Base-by-base conservation (phyloP, 805 yeast genomes). In the Scheffersomyces spartinae region DNA sequence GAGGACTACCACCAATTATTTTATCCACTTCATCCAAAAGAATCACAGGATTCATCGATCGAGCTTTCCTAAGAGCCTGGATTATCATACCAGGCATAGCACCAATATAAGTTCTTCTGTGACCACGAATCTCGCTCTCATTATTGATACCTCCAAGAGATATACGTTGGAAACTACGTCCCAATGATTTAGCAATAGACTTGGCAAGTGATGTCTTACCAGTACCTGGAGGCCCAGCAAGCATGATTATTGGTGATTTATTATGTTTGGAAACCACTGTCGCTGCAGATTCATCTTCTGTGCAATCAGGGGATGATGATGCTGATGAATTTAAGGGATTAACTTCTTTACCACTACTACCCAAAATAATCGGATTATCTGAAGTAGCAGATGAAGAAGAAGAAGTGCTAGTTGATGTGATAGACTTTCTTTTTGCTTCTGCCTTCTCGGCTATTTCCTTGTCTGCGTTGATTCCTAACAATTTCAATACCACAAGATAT, bases 191-290 rank as follows among this genome's bases (percentile, higher is more conserved):
- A 1, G 95, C 94, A 24, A 84, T 71, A 0, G 93, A 79, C 42
- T 74, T 73, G 4, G 94, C 94, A 29, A 84, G 58, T 1, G 91
- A 77, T 0, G 95, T 84, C 47, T 84, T 84, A 15, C 95, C 95
- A 9, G 83, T 91, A 18, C 95, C 95, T 0, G 95, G 95, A 7
- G 95, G 95, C 1, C 95, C 95, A 5, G 82, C 83, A 30, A 84
- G 63, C 49, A 84, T 60, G 21, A 84, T 49, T 22, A 84, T 83
- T 5, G 95, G 95, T 1, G 93, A 69, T 41, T 58, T 63, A 34
- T 58, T 58, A 27, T 46, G 43, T 22, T 46, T 52, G 1, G 55
- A 42, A 9, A 52, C 49, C 15, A 45, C 31, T 3, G 38, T 30
- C 20, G 17, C 19, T 24, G 20, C 11, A 20, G 15, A 35, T 23